phyloP scores from a whole-genome alignment of 1,139 yeast genomes.

The Blastobotrys illinoisensis region DNA sequence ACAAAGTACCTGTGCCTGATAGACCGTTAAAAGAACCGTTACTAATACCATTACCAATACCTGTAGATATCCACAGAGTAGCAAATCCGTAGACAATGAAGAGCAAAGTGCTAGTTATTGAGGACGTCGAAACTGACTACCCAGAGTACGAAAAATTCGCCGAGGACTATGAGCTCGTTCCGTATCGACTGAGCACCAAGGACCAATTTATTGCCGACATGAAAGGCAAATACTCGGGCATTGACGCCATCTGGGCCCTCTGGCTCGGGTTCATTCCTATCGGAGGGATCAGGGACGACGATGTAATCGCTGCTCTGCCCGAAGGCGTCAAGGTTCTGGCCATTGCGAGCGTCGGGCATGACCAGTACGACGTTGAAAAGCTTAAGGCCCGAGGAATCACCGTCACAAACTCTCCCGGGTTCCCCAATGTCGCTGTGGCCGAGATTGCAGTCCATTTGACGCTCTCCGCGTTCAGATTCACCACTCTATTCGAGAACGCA shows the following conservation, averaged over 20 bases:
- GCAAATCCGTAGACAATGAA: not conserved
- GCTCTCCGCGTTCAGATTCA: slow-evolving; percentile 57
- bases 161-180: slow-evolving; percentile 8
- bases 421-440: slow-evolving; percentile 69
- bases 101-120: slow-evolving; percentile 6
- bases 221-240: slow-evolving; percentile 24
- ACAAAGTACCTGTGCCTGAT: too few species aligned
- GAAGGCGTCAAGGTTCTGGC: slow-evolving; percentile 49
- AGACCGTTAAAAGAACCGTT: too few species aligned
- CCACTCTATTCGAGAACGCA: slow-evolving; percentile 44
- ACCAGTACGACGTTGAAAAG: slow-evolving; percentile 47
- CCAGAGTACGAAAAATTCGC: slow-evolving; percentile 6
- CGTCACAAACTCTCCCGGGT: slow-evolving; percentile 51
- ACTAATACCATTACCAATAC: not conserved
- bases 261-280: slow-evolving; percentile 17
- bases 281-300: slow-evolving; percentile 27
- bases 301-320: slow-evolving; percentile 50
- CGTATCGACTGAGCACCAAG: slow-evolving; percentile 14
- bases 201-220: slow-evolving; percentile 28
- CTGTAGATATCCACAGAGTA: too few species aligned
- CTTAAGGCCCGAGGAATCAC: slow-evolving; percentile 43
- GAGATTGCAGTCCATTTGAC: slow-evolving; percentile 62
- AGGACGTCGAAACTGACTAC: slow-evolving; percentile 2
- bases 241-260: slow-evolving; percentile 27
- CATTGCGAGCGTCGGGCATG: slow-evolving; percentile 68